Percentiles rank a stretch among this genome's conserved stretches.
Evolutionary conservation across 805 yeast species (phyloP).

Genomic region (Wickerhamiella cacticola): DNA sequence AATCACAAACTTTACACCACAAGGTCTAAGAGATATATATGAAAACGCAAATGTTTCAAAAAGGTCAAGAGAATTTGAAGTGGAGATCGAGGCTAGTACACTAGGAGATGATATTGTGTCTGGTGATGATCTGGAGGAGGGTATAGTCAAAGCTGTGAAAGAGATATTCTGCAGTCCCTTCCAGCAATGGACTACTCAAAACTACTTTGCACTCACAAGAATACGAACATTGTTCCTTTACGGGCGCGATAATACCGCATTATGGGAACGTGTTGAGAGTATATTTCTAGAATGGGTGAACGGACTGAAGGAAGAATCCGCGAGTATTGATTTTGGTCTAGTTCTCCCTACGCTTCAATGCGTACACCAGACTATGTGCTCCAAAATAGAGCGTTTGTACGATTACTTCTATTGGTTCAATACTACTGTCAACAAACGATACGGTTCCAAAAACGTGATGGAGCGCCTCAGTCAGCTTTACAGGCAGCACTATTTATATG

Average conservation of each 20-base stretch:
- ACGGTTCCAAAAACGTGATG: background rate
- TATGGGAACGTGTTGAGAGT: background rate
- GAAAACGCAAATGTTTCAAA: background rate
- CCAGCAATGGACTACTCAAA: background rate
- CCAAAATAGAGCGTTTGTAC: background rate
- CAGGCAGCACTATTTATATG: background rate
- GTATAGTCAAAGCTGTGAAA: background rate
- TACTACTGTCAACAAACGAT: background rate
- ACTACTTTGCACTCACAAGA: background rate
- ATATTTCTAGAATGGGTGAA: background rate
- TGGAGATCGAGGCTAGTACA: background rate
- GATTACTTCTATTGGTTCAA: conserved; percentile 9
- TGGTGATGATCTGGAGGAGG: background rate
- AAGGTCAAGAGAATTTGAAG: background rate
- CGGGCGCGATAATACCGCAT: conserved; percentile 1
- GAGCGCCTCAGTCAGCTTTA: background rate
- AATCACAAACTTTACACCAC: conserved; percentile 1
- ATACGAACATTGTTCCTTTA: conserved; percentile 1
- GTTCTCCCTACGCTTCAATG: background rate
- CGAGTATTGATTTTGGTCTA: background rate
- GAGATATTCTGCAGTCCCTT: background rate
- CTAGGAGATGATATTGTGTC: background rate
- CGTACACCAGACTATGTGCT: conserved; percentile 1
- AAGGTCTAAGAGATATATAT: conserved; percentile 4
- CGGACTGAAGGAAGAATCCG: background rate